Base-by-base conservation (phyloP, 345 rosid genomes). In the Acer campestre region DNA sequence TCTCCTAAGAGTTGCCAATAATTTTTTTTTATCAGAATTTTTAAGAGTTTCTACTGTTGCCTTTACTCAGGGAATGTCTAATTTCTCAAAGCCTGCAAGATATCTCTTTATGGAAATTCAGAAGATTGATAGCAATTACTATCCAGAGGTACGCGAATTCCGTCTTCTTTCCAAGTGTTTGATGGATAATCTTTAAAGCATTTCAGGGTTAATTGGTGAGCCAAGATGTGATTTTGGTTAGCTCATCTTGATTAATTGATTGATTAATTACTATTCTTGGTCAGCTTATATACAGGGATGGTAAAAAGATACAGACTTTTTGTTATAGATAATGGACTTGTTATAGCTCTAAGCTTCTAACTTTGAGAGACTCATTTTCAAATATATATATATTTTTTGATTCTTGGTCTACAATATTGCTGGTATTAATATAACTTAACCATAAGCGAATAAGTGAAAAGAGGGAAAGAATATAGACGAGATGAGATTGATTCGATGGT, bases 71-170 rank as follows among this genome's bases (percentile, higher is more conserved):
- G 91, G 93, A 70, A 84, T 85, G 91, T 82, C 87, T 35, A 89
- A 84, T 75, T 91, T 89, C 88, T 88, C 91, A 22, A 91, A 88
- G 85, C 82, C 95, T 20, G 93, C 91, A 1, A 85, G 93, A 72
- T 71, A 68, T 56, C 80, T 91, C 29, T 88, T 91, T 75, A 72
- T 89, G 91, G 90, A 89, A 82, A 83, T 91, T 84, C 93, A 85
- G 85, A 91, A 84, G 81, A 84, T 91, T 55, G 93, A 89, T 35
- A 88, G 92, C 85, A 85, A 71, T 74, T 89, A 91, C 86, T 89
- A 89, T 62, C 95, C 95, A 16, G 93, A 91, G 91, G 95, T 86
- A 77, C 29, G 48, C 68, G 14, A 2, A 68, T 73, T 31, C 16
- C 13, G 4, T 66, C 56, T 46, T 49, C 10, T 25, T 75, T 59